These are phyloP conservation scores for Sordariomycetes sp. DNA, from an alignment of 2,329 filamentous ascomycete species.

Conservation along the genomic window DNA sequence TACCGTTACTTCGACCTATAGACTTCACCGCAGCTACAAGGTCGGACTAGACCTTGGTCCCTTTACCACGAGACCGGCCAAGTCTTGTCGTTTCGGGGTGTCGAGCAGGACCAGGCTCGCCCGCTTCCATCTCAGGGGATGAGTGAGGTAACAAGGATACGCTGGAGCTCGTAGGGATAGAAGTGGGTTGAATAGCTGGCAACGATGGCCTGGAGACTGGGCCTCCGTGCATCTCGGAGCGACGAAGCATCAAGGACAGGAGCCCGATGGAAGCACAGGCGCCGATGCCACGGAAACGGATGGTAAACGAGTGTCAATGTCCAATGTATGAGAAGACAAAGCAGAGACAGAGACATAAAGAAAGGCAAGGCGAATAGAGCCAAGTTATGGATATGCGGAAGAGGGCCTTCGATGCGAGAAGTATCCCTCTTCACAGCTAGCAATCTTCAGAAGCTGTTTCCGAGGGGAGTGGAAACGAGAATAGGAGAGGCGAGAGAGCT, in stretches of 20 bases:
- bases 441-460: neutral
- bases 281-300: neutral
- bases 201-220: neutral
- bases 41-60: constrained; percentile 5
- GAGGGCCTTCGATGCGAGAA: neutral
- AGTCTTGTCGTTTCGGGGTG: neutral
- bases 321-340: neutral
- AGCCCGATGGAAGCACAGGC: neutral
- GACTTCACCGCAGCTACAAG: constrained; percentile 4
- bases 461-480: neutral
- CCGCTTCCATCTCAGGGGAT: neutral
- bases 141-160: neutral
- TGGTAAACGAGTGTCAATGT: neutral
- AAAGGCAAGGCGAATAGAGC: neutral
- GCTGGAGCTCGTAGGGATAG: neutral
- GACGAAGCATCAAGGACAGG: neutral
- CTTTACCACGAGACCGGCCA: neutral
- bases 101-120: neutral
- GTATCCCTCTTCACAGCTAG: neutral
- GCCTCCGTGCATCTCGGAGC: neutral
- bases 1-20: constrained; percentile 4
- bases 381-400: neutral
- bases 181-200: neutral
- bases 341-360: neutral
- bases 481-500: neutral